These are phyloP conservation scores for Porcisia hertigi DNA, from an alignment of 208 protist species.

Conservation along the genomic window DNA sequence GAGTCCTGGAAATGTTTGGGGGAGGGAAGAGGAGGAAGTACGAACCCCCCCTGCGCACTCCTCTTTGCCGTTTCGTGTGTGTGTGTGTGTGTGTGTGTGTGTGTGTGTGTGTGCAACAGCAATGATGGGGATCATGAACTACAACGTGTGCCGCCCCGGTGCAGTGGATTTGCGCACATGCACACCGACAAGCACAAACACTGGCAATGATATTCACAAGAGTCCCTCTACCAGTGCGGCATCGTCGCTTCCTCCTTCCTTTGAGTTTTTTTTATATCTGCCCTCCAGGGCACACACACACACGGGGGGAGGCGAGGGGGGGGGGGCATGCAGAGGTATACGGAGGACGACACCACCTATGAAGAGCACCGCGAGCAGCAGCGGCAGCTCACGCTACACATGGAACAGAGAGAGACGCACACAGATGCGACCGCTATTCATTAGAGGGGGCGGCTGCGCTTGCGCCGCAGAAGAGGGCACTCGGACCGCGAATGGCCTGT, in stretches of 20 bases:
- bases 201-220: neutral
- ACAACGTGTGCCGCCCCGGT: neutral
- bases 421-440: neutral
- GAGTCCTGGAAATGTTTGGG: neutral
- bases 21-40: neutral
- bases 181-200: neutral
- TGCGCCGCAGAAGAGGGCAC: slow-evolving; percentile 71
- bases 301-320: neutral
- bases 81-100: neutral
- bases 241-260: neutral
- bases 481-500: slow-evolving; percentile 66
- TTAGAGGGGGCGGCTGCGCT: slow-evolving; percentile 44
- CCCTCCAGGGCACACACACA: neutral
- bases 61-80: neutral
- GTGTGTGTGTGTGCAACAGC: too few species aligned
- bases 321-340: too few species aligned
- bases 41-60: neutral
- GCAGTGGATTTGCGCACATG: too few species aligned
- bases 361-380: slow-evolving; percentile 2
- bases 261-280: neutral
- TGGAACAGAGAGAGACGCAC: neutral
- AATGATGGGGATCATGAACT: neutral
- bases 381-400: neutral
- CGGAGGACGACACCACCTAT: neutral
- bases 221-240: neutral